These are phyloP conservation scores for Ogataea siamensis DNA, from an alignment of 805 yeast species.

Conservation along the genomic window DNA sequence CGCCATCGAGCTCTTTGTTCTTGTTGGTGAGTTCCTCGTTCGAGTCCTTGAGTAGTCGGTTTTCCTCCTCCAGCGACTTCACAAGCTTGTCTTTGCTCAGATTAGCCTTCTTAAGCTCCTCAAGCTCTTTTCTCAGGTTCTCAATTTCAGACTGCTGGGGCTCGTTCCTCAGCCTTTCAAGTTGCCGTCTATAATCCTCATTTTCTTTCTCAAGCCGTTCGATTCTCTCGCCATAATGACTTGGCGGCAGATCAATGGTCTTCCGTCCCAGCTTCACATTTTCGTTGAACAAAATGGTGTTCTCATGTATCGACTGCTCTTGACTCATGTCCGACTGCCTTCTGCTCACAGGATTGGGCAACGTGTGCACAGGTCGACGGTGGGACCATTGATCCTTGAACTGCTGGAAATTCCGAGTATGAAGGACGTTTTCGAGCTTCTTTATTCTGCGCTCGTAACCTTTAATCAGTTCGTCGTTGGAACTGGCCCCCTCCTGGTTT, in stretches of 20 bases:
- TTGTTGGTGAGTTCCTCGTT: slow-evolving; percentile 12
- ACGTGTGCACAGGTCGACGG: slow-evolving; percentile 7
- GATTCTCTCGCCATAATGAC: slow-evolving; percentile 27
- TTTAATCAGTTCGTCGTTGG: slow-evolving; percentile 41
- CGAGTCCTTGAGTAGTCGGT: slow-evolving; percentile 7
- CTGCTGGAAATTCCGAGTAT: slow-evolving; percentile 65
- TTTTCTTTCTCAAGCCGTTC: slow-evolving; percentile 27
- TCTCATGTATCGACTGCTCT: slow-evolving; percentile 8
- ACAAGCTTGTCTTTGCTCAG: slow-evolving; percentile 19
- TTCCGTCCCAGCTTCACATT: slow-evolving; percentile 24
- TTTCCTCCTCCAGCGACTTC: slow-evolving; percentile 12
- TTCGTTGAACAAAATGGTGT: slow-evolving; percentile 22
- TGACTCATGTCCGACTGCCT: slow-evolving; percentile 13
- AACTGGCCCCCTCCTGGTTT: slow-evolving; percentile 28
- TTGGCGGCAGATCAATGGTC: slow-evolving; percentile 29
- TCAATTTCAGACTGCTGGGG: slow-evolving; percentile 15
- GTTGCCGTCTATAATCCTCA: slow-evolving; percentile 16
- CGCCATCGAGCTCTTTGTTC: slow-evolving; percentile 15
- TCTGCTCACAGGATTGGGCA: slow-evolving; percentile 9
- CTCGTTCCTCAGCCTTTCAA: slow-evolving; percentile 16
- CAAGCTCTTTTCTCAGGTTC: slow-evolving; percentile 17
- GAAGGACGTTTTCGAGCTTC: slow-evolving; percentile 73
- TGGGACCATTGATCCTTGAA: slow-evolving; percentile 40
- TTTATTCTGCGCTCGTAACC: slow-evolving; percentile 72
- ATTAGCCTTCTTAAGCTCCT: slow-evolving; percentile 15